Conservation (phyloP, 495 filamentous ascomycete genomes). For the Sabuloglossum arenarium region DNA sequence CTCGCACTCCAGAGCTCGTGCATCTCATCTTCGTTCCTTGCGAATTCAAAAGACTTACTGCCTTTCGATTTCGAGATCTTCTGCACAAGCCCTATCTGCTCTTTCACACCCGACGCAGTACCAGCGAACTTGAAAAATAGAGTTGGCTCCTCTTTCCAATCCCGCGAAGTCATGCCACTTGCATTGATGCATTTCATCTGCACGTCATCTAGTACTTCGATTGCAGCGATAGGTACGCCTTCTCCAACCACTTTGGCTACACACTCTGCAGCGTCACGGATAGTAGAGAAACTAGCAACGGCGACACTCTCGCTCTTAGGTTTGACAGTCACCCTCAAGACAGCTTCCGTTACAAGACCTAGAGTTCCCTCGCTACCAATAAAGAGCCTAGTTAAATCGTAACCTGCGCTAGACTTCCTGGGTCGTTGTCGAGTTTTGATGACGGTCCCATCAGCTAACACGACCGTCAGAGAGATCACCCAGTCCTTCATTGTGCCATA, state of each 20-base stretch:
- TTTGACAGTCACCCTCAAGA: slow-evolving; percentile 61
- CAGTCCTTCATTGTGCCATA: slow-evolving; percentile 97
- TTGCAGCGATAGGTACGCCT: slow-evolving; percentile 66
- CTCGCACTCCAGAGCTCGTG: slow-evolving; percentile 70
- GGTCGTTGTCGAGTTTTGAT: slow-evolving; percentile 72
- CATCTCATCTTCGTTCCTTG: slow-evolving; percentile 42
- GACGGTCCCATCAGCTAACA: slow-evolving; percentile 76
- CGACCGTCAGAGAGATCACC: slow-evolving; percentile 78
- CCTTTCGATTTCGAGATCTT: slow-evolving; percentile 40
- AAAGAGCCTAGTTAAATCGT: slow-evolving; percentile 69
- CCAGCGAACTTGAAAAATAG: slow-evolving; percentile 92
- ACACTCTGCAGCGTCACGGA: slow-evolving; percentile 62
- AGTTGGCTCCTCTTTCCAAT: slow-evolving; percentile 63
- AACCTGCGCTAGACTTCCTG: slow-evolving; percentile 66
- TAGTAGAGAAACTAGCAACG: slow-evolving; percentile 55
- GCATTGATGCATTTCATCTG: slow-evolving; percentile 87
- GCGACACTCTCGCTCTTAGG: slow-evolving; percentile 66
- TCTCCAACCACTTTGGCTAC: slow-evolving; percentile 60
- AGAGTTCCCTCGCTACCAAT: slow-evolving; percentile 87
- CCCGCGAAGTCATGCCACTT: slow-evolving; percentile 46
- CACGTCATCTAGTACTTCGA: slow-evolving; percentile 85
- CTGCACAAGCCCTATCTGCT: slow-evolving; percentile 58
- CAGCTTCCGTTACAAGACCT: slow-evolving; percentile 72
- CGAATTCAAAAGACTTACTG: slow-evolving; percentile 59
- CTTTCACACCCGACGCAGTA: slow-evolving; percentile 51